Conservation (phyloP, 768 basidiomycete species). For the Tricholomella constricta region DNA sequence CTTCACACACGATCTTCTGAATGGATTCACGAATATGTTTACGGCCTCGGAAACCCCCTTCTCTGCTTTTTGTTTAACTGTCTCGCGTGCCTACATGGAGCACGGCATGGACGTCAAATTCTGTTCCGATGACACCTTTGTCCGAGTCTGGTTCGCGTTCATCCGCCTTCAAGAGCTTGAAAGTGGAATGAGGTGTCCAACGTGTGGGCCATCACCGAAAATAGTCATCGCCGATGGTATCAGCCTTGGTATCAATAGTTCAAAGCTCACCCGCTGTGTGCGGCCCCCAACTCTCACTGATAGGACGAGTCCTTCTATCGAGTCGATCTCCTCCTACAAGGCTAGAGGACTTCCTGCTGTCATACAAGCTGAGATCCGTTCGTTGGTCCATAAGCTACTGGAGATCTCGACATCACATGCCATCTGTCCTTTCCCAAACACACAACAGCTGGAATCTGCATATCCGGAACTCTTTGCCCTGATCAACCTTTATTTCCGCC, state of each 20-base stretch:
- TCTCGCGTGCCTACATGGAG: constrained; percentile 23
- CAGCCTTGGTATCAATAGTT: constrained; percentile 21
- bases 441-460: neutral
- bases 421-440: neutral
- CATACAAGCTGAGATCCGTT: neutral
- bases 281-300: constrained; percentile 28
- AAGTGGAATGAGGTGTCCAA: constrained; percentile 20
- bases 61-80: neutral
- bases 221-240: constrained; percentile 24
- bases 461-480: neutral
- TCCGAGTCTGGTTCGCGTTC: constrained; percentile 34
- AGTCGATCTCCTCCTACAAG: constrained; percentile 2
- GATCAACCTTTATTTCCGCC: neutral
- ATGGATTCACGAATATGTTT: constrained; percentile 33
- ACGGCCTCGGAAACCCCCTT: constrained; percentile 39
- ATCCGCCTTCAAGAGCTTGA: constrained; percentile 3
- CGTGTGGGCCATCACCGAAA: constrained; percentile 20
- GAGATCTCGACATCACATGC: neutral
- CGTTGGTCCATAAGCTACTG: neutral
- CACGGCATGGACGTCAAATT: constrained; percentile 16
- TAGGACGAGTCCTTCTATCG: constrained; percentile 23
- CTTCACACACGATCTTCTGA: constrained; percentile 34
- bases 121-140: constrained; percentile 29
- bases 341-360: constrained; percentile 1
- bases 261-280: constrained; percentile 21